Evolutionary conservation across 331 rosid genomes (phyloP).

Genomic region (Phaseolus coccineus): DNA sequence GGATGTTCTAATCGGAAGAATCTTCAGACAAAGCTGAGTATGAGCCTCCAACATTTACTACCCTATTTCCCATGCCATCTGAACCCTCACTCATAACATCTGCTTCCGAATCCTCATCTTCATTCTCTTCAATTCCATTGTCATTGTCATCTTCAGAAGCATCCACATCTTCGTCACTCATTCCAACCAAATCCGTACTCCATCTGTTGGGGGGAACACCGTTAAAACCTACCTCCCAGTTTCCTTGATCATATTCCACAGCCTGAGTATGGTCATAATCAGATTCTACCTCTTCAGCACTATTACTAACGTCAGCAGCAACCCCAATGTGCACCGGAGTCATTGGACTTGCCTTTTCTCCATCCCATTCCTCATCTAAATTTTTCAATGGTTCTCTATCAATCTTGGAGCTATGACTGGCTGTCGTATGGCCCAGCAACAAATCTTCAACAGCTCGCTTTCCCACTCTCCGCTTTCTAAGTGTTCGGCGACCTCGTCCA

Average conservation of each 20-base stretch:
- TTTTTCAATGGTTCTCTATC: conserved; percentile 66
- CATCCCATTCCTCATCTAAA: conserved; percentile 82
- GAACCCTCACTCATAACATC: conserved; percentile 80
- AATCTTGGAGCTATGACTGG: conserved; percentile 56
- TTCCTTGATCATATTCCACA: conserved; percentile 80
- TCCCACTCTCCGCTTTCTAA: conserved; percentile 80
- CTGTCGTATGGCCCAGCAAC: conserved; percentile 50
- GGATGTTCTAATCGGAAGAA: conserved; percentile 70
- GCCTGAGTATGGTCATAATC: conserved; percentile 79
- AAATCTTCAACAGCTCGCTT: conserved; percentile 75
- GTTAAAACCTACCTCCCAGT: conserved; percentile 82
- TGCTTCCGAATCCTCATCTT: conserved; percentile 70
- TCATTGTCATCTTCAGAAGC: conserved; percentile 74
- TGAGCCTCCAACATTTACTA: conserved; percentile 63
- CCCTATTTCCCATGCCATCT: conserved; percentile 63
- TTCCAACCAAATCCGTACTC: conserved; percentile 61
- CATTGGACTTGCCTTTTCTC: conserved; percentile 54
- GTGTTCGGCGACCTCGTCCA: conserved; percentile 89
- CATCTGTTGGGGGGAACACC: conserved; percentile 69
- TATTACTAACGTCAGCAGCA: conserved; percentile 56
- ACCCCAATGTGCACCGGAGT: conserved; percentile 58
- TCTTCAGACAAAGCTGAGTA: conserved; percentile 82
- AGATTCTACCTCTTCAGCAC: conserved; percentile 80
- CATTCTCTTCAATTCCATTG: conserved; percentile 63
- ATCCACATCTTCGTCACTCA: conserved; percentile 83